These are phyloP conservation scores for Apiotrichum mycotoxinovorans DNA, from an alignment of 1,284 basidiomycete genomes.

Conservation along the genomic window DNA sequence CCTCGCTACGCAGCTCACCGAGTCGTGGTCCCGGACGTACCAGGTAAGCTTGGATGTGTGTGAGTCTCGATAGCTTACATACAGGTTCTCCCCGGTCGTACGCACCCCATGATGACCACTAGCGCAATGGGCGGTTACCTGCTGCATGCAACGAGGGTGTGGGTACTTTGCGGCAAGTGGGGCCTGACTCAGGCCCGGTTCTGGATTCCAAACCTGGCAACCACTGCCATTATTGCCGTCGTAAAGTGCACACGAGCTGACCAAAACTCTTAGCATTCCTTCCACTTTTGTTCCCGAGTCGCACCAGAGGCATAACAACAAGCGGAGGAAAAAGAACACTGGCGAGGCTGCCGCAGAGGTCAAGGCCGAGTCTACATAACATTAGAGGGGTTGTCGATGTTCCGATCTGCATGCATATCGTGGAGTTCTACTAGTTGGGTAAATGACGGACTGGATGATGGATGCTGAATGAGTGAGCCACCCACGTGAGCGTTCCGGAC, in stretches of 20 bases:
- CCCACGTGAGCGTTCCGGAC: too few species aligned
- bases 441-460: too few species aligned
- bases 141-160: conserved; percentile 81
- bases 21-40: conserved; percentile 85
- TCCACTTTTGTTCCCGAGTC: conserved; percentile 31
- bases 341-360: conserved; percentile 1
- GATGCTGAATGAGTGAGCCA: too few species aligned
- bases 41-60: conserved; percentile 56
- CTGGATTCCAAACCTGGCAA: too few species aligned
- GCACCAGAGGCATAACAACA: conserved; percentile 30
- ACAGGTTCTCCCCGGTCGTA: conserved; percentile 83
- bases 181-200: too few species aligned
- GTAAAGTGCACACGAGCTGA: neutral
- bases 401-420: neutral
- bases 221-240: neutral
- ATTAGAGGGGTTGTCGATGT: neutral
- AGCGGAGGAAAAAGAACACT: conserved; percentile 20
- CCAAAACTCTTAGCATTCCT: conserved; percentile 21
- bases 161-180: too few species aligned
- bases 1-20: conserved; percentile 75
- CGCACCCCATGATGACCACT: conserved; percentile 91
- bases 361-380: neutral
- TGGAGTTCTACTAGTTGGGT: too few species aligned
- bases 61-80: neutral
- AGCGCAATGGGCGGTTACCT: conserved; percentile 86